Base-by-base conservation (phyloP, 2,329 filamentous ascomycete genomes). In the Bipolaris oryzae region DNA sequence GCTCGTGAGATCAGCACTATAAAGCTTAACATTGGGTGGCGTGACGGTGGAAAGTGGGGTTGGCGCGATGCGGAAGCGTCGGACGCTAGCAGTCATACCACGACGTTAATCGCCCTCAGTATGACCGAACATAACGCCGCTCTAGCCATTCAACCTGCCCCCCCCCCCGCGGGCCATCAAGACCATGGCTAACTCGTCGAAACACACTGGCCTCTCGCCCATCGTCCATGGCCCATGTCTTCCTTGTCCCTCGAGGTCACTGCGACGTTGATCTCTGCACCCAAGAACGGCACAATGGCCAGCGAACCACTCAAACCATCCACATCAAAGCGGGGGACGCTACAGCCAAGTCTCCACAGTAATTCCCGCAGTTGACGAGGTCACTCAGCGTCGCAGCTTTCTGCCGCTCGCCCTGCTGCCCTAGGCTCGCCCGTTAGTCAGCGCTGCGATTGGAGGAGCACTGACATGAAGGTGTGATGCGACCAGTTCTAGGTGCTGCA, bases 1-100 rank as follows among this genome's bases (percentile, higher is more conserved):
- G 56, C 56, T 56, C 10, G 42, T 25, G 10, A 41, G 53, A 59
- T 52, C 48, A 25, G 50, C 56, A 44, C 50, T 35, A 55, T 43
- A 59, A 59, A 59, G 56, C 56, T 59, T 59, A 56, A 48, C 45
- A 28, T 9, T 5, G 35, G 15, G 23, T 44, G 21, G 47, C 33
- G 37, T 39, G 34, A 23, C 42, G 15, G 6, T 23, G 18, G 16
- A 13, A 35, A 48, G 45, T 48, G 35, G 46, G 43, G 41, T 44
- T 18, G 25, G 47, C 33, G 43, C 39, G 44, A 48, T 28, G 16
- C 44, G 56, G 53, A 50, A 28, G 28, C 7, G 11, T 42, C 51
- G 55, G 55, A 41, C 51, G 38, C 41, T 55, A 55, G 33, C 31
- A 31, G 33, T 50, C 15, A 50, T 37, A 34, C 16, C 31, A 43